Conservation (phyloP, 2,329 filamentous ascomycete species). For the Phoma sp. region DNA sequence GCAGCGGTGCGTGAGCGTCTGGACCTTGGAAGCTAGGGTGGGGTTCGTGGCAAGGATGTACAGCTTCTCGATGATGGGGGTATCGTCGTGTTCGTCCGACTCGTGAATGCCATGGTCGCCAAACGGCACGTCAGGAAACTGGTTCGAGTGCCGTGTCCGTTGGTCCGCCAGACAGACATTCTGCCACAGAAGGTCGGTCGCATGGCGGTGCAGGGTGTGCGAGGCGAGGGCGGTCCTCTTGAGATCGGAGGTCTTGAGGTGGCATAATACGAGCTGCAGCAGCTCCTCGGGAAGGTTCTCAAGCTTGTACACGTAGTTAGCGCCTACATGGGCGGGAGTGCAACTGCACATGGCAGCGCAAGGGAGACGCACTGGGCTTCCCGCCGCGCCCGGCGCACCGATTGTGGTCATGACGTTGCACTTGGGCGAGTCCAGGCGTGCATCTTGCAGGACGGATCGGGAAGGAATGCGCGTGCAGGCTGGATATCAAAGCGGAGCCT, state of each 20-base stretch:
- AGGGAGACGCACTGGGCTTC: background rate
- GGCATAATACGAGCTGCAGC: conserved; percentile 49
- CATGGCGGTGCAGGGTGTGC: conserved; percentile 45
- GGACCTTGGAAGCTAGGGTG: conserved; percentile 52
- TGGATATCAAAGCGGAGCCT: background rate
- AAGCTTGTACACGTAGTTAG: conserved; percentile 24
- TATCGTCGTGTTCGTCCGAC: conserved; percentile 49
- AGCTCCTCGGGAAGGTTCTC: conserved; percentile 53
- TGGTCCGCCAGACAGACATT: conserved; percentile 52
- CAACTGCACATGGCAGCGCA: conserved; percentile 1
- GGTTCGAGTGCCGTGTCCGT: conserved; percentile 36
- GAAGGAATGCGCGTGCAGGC: background rate
- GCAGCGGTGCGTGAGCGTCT: conserved; percentile 55
- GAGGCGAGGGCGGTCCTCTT: conserved; percentile 45
- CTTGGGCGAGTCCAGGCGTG: background rate
- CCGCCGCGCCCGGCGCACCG: background rate
- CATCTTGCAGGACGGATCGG: background rate
- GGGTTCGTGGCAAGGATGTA: conserved; percentile 52
- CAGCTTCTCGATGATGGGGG: conserved; percentile 53
- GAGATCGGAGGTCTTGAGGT: conserved; percentile 43
- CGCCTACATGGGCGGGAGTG: background rate
- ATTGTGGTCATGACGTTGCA: conserved; percentile 3
- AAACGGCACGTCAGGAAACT: conserved; percentile 17
- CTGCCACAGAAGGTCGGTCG: conserved; percentile 51
- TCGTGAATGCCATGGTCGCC: conserved; percentile 24